Conservation (phyloP, 148 eudicot species). For the Polygonum maritimum region DNA sequence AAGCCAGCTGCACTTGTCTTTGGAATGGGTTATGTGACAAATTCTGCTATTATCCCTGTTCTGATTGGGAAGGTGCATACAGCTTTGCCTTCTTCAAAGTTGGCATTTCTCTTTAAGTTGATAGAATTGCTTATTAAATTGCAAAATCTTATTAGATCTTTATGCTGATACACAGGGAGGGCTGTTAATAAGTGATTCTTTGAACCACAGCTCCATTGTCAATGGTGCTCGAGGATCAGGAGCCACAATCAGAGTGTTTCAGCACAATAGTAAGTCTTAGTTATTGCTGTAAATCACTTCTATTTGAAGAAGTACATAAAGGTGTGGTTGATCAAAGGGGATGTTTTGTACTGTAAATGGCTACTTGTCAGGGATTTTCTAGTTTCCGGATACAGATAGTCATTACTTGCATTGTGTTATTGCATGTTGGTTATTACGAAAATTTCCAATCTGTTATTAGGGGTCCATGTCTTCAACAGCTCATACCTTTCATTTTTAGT, state of each 20-base stretch:
- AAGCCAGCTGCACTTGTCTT: conserved; percentile 78
- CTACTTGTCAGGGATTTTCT: not conserved
- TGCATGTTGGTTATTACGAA: not conserved
- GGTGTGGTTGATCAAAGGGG: not conserved
- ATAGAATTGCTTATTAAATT: not conserved
- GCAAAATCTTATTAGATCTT: conserved; percentile 1
- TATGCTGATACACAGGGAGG: conserved; percentile 60
- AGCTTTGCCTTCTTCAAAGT: not conserved
- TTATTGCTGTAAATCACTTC: not conserved
- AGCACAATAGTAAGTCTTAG: conserved; percentile 79
- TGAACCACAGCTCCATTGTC: conserved; percentile 92
- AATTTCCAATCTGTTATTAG: not conserved
- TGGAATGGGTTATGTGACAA: conserved; percentile 97
- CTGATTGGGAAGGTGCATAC: conserved; percentile 68
- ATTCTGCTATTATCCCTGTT: conserved; percentile 89
- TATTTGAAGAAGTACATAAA: not conserved
- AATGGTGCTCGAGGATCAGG: conserved; percentile 99
- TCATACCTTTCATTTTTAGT: not conserved
- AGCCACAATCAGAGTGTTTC: conserved; percentile 76
- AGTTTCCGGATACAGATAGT: not conserved
- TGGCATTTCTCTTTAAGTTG: not conserved
- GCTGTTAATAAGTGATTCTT: conserved; percentile 85
- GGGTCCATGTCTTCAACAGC: not conserved
- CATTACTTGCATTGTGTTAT: not conserved
- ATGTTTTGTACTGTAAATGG: not conserved